These are phyloP conservation scores for Phialemonium atrogriseum DNA, from an alignment of 2,329 filamentous ascomycete species.

Conservation along the genomic window DNA sequence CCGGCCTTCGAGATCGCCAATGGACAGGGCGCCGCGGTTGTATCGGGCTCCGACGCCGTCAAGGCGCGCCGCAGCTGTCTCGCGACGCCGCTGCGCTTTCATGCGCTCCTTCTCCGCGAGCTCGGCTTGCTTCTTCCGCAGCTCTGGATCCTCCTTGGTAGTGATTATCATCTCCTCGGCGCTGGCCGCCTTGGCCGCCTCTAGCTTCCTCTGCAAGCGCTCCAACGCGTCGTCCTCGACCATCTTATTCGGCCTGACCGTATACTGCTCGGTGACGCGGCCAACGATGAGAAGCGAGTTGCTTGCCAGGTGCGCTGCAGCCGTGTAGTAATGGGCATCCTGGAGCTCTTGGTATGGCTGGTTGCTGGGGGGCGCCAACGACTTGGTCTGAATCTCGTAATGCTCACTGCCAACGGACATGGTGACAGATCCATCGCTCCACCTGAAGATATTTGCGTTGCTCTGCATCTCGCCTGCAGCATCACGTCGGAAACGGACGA, in stretches of 20 bases:
- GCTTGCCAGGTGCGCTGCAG: constrained; percentile 59
- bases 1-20: constrained; percentile 59
- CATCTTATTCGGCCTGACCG: constrained; percentile 57
- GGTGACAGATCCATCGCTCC: constrained; percentile 73
- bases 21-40: constrained; percentile 49
- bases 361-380: constrained; percentile 52
- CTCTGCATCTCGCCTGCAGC: constrained; percentile 61
- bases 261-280: constrained; percentile 67
- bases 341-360: constrained; percentile 57
- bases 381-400: constrained; percentile 65
- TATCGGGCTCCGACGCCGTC: constrained; percentile 46
- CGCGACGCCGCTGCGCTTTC: constrained; percentile 56
- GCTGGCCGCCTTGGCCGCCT: constrained; percentile 48
- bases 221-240: constrained; percentile 65
- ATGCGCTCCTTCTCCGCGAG: constrained; percentile 65
- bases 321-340: constrained; percentile 70
- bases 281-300: constrained; percentile 65
- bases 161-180: constrained; percentile 59
- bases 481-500: constrained; percentile 62
- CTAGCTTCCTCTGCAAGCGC: constrained; percentile 58
- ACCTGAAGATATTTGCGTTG: constrained; percentile 66
- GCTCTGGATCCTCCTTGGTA: constrained; percentile 65
- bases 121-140: constrained; percentile 66
- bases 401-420: constrained; percentile 68
- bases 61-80: constrained; percentile 58